These are phyloP conservation scores for Backusella tarrabulga DNA, from an alignment of 192 early-diverging fungal genomes.

Conservation along the genomic window DNA sequence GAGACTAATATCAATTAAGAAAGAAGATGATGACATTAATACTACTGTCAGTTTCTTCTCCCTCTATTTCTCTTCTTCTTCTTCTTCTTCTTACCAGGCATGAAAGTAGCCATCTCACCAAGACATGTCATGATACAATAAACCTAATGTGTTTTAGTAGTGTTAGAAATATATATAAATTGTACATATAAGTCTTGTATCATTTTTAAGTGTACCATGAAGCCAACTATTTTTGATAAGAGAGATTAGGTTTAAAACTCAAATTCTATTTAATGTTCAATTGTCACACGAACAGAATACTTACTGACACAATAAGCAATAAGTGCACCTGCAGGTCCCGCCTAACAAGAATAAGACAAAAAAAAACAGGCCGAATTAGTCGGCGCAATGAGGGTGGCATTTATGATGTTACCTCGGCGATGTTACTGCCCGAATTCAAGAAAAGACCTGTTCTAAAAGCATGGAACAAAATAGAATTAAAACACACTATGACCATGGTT, in stretches of 20 bases:
- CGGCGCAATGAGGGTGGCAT: no score
- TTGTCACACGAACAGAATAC: constrained; percentile 5
- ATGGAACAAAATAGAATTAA: not conserved
- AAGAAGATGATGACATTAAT: not conserved
- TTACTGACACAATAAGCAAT: constrained; percentile 53
- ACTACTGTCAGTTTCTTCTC: not conserved
- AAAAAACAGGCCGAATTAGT: not conserved
- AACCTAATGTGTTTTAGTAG: constrained; percentile 29
- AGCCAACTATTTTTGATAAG: constrained; percentile 19
- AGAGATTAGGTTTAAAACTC: not conserved
- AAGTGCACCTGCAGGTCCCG: constrained; percentile 73
- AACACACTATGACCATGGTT: not conserved
- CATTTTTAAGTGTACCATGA: constrained; percentile 17
- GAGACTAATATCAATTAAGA: constrained; percentile 34
- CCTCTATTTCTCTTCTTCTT: not conserved
- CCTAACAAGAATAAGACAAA: constrained; percentile 21
- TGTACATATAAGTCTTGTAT: not conserved
- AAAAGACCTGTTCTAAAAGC: constrained; percentile 62
- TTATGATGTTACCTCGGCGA: constrained; percentile 39
- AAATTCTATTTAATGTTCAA: not conserved
- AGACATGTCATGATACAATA: constrained; percentile 77
- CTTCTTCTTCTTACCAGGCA: constrained; percentile 47
- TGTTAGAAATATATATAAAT: not conserved
- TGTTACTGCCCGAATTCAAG: constrained; percentile 63
- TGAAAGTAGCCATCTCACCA: constrained; percentile 82